Evolutionary conservation across 441 rosid species (phyloP).

Genomic region (Lepidium campestre): DNA sequence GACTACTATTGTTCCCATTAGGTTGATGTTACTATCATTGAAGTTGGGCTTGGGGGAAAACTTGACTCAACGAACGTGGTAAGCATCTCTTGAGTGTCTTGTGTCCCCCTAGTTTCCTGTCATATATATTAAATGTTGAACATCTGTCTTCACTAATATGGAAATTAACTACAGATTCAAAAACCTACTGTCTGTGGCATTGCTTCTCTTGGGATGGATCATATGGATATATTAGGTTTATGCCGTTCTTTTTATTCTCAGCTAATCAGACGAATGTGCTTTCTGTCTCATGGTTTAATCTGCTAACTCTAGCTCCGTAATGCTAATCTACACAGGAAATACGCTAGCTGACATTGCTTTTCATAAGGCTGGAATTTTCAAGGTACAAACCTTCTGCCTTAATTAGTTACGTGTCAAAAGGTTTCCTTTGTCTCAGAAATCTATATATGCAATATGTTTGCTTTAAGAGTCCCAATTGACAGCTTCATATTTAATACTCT

Average conservation of each 20-base stretch:
- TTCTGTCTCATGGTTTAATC: not conserved
- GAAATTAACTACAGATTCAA: slow-evolving; percentile 49
- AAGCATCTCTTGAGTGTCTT: slow-evolving; percentile 23
- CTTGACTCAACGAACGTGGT: slow-evolving; percentile 87
- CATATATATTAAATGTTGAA: not conserved
- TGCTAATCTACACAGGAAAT: slow-evolving; percentile 44
- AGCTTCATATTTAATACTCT: slow-evolving; percentile 36
- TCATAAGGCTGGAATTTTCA: slow-evolving; percentile 90
- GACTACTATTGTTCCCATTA: slow-evolving; percentile 23
- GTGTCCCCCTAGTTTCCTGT: not conserved
- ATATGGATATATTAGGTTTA: slow-evolving; percentile 62
- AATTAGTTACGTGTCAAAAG: slow-evolving; percentile 4
- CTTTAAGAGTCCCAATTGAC: slow-evolving; percentile 24
- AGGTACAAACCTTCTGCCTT: slow-evolving; percentile 44
- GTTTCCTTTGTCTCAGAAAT: slow-evolving; percentile 13
- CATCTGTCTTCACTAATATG: not conserved
- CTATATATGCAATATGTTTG: slow-evolving; percentile 20
- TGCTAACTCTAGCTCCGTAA: slow-evolving; percentile 10
- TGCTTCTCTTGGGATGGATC: slow-evolving; percentile 89
- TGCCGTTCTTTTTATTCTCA: not conserved
- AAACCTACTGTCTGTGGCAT: slow-evolving; percentile 82
- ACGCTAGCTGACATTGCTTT: slow-evolving; percentile 68
- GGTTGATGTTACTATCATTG: slow-evolving; percentile 89
- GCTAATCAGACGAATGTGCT: not conserved
- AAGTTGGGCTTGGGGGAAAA: slow-evolving; percentile 84